Conservation (phyloP, 2,329 filamentous ascomycete genomes). For the Penicillium sp. region DNA sequence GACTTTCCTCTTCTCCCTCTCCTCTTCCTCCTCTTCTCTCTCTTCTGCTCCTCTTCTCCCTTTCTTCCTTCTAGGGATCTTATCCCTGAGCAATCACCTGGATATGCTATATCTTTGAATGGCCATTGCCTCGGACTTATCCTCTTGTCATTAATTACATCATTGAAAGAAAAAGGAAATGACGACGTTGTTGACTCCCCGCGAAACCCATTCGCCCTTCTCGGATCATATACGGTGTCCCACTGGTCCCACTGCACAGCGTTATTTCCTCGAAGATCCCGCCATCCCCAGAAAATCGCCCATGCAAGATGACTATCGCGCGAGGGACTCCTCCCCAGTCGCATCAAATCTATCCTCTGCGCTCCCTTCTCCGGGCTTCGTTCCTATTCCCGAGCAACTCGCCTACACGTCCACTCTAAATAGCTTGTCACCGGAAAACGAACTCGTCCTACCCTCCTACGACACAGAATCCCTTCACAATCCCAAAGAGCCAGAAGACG, state of each 20-base stretch:
- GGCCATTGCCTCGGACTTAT: background rate
- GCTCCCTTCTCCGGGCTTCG: conserved; percentile 38
- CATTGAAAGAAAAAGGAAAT: conserved; percentile 22
- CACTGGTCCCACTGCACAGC: conserved; percentile 28
- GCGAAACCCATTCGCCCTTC: conserved; percentile 32
- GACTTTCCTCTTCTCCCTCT: background rate
- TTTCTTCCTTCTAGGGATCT: background rate
- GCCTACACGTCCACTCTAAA: conserved; percentile 37
- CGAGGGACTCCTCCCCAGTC: conserved; percentile 23
- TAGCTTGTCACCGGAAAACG: conserved; percentile 40
- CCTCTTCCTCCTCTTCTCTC: background rate
- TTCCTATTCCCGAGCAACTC: conserved; percentile 28
- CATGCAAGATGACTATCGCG: conserved; percentile 26
- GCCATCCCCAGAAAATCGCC: conserved; percentile 25
- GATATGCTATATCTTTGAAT: background rate
- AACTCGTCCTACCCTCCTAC: conserved; percentile 45
- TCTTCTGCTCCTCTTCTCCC: background rate
- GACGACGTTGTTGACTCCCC: conserved; percentile 35
- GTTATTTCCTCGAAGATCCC: conserved; percentile 31
- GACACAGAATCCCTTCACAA: conserved; percentile 43
- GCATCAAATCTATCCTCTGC: conserved; percentile 34
- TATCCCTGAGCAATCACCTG: background rate
- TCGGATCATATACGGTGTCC: conserved; percentile 31
- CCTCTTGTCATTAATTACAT: background rate
- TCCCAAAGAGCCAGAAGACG: conserved; percentile 36